Evolutionary conservation across 768 basidiomycete species (phyloP), one percentile per base, ranked within the genome.

Genomic region (Gyrodon lividus): DNA sequence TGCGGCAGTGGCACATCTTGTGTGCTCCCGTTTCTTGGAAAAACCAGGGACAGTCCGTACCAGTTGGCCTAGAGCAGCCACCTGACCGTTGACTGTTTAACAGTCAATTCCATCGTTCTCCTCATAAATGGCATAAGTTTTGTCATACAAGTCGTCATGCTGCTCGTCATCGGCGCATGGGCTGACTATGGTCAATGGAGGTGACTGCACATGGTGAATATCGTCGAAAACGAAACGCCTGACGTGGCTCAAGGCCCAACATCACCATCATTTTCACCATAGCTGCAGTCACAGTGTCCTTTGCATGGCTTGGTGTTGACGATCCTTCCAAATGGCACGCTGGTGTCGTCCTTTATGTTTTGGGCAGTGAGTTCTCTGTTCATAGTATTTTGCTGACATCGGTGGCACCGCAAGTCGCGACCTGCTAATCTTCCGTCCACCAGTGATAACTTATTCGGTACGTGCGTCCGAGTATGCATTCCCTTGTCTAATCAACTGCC

Each of bases 161-260:
- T 91, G 35, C 67, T 89, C 20, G 59, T 77, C 12, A 79, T 90
- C 24, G 88, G 87, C 4, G 84, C 86, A 4, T 89, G 87, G 84
- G 87, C 87, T 0, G 88, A 90, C 64, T 91, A 89, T 64, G 88
- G 89, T n/a, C 69, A 72, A 14, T 89, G 87, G 87, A 85, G 85
- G 85, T 83, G 37, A 38, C 45, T 43, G 12, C 10, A 24, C 26
- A 17, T 24, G 23, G 30, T 48, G 17, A 22, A 20, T 24, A 0
- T 37, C 12, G 4, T 23, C 14, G 37, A 26, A 16, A 46, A 26
- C 20, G 42, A 16, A 46, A 26, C 20, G 42, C 42, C 46, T 52
- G 30, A 62, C 46, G 6, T 10, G 43, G 12, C 7, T 24, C 55
- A 28, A 81, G 87, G 61, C 88, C 88, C 3, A 87, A 87, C 59